Conservation (phyloP, 805 yeast genomes). For the Myxozyma sirexii region DNA sequence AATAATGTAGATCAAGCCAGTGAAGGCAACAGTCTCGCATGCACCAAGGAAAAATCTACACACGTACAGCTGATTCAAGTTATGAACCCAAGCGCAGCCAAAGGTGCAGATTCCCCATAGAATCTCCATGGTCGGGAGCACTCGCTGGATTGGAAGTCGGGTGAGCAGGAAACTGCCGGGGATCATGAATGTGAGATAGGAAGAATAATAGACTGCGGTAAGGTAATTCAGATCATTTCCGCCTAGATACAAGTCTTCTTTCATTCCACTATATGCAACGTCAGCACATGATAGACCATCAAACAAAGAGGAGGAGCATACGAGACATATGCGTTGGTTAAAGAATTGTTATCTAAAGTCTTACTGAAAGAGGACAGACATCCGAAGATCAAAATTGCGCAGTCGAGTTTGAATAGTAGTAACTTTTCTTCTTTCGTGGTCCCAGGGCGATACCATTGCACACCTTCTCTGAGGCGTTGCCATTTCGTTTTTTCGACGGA, state of each 20-base stretch:
- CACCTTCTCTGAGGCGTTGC: conserved; percentile 22
- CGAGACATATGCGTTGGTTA: conserved; percentile 57
- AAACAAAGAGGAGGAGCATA: neutral
- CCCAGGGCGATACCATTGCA: conserved; percentile 41
- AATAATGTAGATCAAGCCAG: conserved; percentile 46
- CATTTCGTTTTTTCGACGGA: conserved; percentile 18
- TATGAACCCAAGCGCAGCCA: conserved; percentile 50
- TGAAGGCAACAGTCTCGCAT: conserved; percentile 67
- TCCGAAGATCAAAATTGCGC: conserved; percentile 41
- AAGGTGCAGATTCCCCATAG: conserved; percentile 71
- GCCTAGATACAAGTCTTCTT: conserved; percentile 49
- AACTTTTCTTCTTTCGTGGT: conserved; percentile 38
- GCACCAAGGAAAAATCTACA: conserved; percentile 68
- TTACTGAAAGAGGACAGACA: conserved; percentile 50
- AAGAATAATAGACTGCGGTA: conserved; percentile 36
- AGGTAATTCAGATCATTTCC: conserved; percentile 52
- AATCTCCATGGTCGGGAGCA: conserved; percentile 42
- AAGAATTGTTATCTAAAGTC: conserved; percentile 54
- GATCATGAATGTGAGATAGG: conserved; percentile 41
- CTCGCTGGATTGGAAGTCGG: conserved; percentile 42
- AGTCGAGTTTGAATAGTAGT: conserved; percentile 44
- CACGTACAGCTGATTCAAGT: conserved; percentile 52
- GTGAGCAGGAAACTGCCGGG: conserved; percentile 44
- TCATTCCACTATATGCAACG: conserved; percentile 49
- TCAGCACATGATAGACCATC: neutral